Evolutionary conservation across 1,284 basidiomycete genomes (phyloP).

Genomic region (Marasmius oreades): DNA sequence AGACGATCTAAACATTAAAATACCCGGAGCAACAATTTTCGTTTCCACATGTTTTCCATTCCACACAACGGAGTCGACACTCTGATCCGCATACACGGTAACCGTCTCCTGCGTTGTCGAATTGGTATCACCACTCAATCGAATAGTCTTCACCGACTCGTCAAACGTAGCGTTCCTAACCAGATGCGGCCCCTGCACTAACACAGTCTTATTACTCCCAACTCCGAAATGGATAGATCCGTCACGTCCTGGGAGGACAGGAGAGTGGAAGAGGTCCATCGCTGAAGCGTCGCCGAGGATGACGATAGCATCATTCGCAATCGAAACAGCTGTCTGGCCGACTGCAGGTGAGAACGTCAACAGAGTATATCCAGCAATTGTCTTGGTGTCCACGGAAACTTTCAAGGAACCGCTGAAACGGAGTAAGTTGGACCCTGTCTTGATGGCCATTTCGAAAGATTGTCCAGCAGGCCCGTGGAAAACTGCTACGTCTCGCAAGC

Average conservation of each 20-base stretch:
- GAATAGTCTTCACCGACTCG: conserved; percentile 11
- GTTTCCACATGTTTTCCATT: conserved; percentile 16
- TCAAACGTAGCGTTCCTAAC: conserved; percentile 40
- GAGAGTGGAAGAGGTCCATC: conserved; percentile 2
- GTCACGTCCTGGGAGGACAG: conserved; percentile 1
- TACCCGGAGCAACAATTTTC: conserved; percentile 6
- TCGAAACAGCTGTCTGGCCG: conserved; percentile 1
- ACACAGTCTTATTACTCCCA: conserved; percentile 22
- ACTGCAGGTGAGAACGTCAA: conserved; percentile 3
- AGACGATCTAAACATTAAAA: conserved; percentile 20
- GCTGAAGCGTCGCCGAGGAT: conserved; percentile 5
- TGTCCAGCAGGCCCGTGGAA: conserved; percentile 5
- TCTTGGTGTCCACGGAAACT: neutral
- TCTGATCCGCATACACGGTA: neutral
- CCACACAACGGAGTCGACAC: conserved; percentile 16
- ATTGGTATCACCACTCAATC: neutral
- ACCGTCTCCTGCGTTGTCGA: neutral
- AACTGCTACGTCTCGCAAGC: conserved; percentile 1
- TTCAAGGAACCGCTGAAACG: neutral
- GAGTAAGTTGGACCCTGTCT: neutral
- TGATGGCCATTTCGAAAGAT: conserved; percentile 5
- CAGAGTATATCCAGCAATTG: neutral
- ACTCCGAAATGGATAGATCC: conserved; percentile 1
- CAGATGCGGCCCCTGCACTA: conserved; percentile 46
- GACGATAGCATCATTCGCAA: neutral